Percentiles rank a stretch among this genome's conserved stretches.
phyloP scores from a whole-genome alignment of 2,329 filamentous ascomycete species.

The Aspergillus chevalieri region DNA sequence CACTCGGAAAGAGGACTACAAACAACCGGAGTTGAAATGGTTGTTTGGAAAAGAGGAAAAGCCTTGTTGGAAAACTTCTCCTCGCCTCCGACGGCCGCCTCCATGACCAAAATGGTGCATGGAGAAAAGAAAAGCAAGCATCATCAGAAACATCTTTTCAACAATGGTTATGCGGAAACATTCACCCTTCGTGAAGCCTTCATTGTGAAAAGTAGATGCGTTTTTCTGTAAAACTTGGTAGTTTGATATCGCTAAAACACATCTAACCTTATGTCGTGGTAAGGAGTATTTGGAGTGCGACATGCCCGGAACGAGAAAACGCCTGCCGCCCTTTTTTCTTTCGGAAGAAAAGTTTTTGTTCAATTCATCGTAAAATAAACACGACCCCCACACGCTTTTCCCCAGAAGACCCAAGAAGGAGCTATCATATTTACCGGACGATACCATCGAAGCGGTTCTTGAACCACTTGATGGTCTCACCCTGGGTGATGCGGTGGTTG shows the following conservation, averaged over 20 bases:
- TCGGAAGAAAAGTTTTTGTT: slow-evolving; percentile 13
- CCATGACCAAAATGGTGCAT: not conserved
- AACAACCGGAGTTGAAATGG: slow-evolving; percentile 2
- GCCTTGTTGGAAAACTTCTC: not conserved
- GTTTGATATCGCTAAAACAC: slow-evolving; percentile 34
- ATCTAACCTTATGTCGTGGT: slow-evolving; percentile 34
- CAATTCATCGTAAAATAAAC: slow-evolving; percentile 29
- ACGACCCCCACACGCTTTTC: slow-evolving; percentile 21
- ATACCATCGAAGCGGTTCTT: slow-evolving; percentile 96
- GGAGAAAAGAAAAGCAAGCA: not conserved
- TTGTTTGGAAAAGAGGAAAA: not conserved
- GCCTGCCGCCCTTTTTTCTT: slow-evolving; percentile 10
- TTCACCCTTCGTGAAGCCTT: slow-evolving; percentile 54
- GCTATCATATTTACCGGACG: slow-evolving; percentile 69
- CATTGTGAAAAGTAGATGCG: slow-evolving; percentile 49
- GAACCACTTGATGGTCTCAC: slow-evolving; percentile 98
- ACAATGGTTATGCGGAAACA: slow-evolving; percentile 53
- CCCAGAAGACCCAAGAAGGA: slow-evolving; percentile 14
- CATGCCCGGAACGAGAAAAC: slow-evolving; percentile 17
- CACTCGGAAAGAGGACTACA: not conserved
- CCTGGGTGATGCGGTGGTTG: slow-evolving; percentile 86
- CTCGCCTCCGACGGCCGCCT: not conserved
- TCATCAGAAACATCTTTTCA: slow-evolving; percentile 28
- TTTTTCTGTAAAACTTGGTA: slow-evolving; percentile 10
- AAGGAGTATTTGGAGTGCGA: slow-evolving; percentile 22